Percentiles rank a stretch among this genome's conserved stretches.
Evolutionary conservation across 1,284 basidiomycete genomes (phyloP).

Genomic region (Vanrija sp.): DNA sequence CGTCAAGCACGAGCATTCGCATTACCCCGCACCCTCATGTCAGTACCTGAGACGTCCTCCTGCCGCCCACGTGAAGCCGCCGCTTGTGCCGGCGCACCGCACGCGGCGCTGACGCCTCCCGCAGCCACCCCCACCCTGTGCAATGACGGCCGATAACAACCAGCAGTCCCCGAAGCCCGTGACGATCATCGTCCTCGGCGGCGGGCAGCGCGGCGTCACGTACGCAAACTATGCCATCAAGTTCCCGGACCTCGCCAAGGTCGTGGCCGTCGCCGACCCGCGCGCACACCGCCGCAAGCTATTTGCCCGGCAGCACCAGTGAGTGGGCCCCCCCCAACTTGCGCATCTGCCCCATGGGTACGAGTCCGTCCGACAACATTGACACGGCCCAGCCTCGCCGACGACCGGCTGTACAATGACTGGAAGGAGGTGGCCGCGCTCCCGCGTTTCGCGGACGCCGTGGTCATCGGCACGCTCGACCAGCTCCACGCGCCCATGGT

Average conservation of each 20-base stretch:
- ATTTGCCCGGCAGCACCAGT: slow-evolving; percentile 57
- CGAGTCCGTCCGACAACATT: no score
- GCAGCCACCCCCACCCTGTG: no score
- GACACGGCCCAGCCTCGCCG: slow-evolving; percentile 52
- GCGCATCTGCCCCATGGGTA: no score
- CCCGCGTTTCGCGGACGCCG: slow-evolving; percentile 70
- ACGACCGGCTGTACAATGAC: slow-evolving; percentile 63
- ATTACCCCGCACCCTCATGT: no score
- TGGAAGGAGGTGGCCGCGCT: slow-evolving; percentile 67
- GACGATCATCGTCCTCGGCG: slow-evolving; percentile 62
- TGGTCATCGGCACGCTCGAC: slow-evolving; percentile 67
- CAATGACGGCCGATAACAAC: no score
- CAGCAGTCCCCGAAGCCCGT: slow-evolving; percentile 35
- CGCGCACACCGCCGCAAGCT: slow-evolving; percentile 60
- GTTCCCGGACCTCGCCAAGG: slow-evolving; percentile 62
- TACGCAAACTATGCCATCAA: slow-evolving; percentile 64
- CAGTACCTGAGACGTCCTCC: no score
- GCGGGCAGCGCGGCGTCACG: slow-evolving; percentile 73
- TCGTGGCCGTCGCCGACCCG: slow-evolving; percentile 79
- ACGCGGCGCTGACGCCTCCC: no score
- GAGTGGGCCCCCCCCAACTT: slow-evolving; percentile 3
- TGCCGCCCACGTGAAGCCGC: no score
- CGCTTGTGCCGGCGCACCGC: no score
- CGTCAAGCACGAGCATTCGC: no score
- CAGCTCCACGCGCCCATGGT: slow-evolving; percentile 69